These are phyloP conservation scores for Calophaca sinica DNA, from an alignment of 306 rosid genomes.

Conservation along the genomic window DNA sequence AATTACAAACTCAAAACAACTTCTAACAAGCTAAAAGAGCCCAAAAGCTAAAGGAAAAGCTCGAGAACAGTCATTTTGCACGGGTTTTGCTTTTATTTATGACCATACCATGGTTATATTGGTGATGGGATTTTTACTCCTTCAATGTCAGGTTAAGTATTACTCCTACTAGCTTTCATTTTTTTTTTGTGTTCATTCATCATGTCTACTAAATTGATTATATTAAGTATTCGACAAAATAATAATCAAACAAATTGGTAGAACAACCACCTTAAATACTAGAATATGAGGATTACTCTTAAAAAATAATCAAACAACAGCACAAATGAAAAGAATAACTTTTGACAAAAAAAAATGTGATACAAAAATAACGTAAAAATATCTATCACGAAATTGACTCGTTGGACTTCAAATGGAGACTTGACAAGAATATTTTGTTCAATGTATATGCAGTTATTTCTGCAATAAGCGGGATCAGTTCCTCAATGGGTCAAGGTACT, in stretches of 20 bases:
- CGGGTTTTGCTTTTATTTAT: constrained; percentile 51
- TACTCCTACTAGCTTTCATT: neutral
- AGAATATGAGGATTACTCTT: too few relatives aligned
- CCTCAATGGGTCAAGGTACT: constrained; percentile 63
- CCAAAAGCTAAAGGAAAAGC: constrained; percentile 50
- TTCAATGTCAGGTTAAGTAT: constrained; percentile 58
- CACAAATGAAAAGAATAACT: too few relatives aligned
- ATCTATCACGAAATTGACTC: neutral
- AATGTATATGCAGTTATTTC: constrained; percentile 59
- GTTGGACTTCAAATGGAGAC: too few relatives aligned
- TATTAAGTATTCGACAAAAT: too few relatives aligned
- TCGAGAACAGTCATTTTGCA: constrained; percentile 53
- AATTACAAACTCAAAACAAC: constrained; percentile 52
- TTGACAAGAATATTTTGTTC: neutral
- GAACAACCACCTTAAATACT: too few relatives aligned
- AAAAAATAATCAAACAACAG: too few relatives aligned
- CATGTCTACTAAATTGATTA: neutral
- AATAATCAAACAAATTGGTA: too few relatives aligned
- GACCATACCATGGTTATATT: constrained; percentile 61
- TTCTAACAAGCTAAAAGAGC: constrained; percentile 30
- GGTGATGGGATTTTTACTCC: constrained; percentile 84
- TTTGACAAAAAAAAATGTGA: too few relatives aligned
- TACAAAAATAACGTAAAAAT: too few relatives aligned
- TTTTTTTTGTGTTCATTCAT: neutral
- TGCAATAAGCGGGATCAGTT: constrained; percentile 68